phyloP scores from a whole-genome alignment of 495 filamentous ascomycete genomes.

The Aspergillus steynii region DNA sequence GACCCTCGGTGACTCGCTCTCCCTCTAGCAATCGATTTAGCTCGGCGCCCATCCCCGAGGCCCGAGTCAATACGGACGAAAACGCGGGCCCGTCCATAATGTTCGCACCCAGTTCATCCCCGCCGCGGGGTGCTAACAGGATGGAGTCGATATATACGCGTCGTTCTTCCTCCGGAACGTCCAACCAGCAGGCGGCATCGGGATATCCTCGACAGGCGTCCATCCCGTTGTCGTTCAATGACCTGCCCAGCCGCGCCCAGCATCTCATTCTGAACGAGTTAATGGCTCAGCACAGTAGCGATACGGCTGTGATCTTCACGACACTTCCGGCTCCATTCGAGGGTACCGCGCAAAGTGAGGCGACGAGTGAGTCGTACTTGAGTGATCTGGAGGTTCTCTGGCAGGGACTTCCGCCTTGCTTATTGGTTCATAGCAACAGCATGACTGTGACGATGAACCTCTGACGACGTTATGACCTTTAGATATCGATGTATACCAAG shows the following conservation, averaged over 20 bases:
- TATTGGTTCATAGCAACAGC: slow-evolving; percentile 85
- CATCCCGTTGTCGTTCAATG: slow-evolving; percentile 76
- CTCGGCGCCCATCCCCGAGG: slow-evolving; percentile 72
- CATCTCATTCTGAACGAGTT: slow-evolving; percentile 86
- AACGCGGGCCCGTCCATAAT: slow-evolving; percentile 72
- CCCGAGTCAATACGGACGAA: slow-evolving; percentile 64
- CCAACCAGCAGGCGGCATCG: slow-evolving; percentile 32
- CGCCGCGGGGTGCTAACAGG: slow-evolving; percentile 30
- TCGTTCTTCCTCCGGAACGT: slow-evolving; percentile 26
- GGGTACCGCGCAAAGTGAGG: slow-evolving; percentile 68
- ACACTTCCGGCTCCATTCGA: slow-evolving; percentile 77
- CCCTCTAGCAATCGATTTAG: slow-evolving; percentile 61
- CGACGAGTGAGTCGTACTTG: slow-evolving; percentile 69
- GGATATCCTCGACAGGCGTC: slow-evolving; percentile 57
- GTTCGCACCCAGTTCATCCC: slow-evolving; percentile 61
- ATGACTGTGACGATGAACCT: slow-evolving; percentile 89
- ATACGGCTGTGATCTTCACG: slow-evolving; percentile 82
- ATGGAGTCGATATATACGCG: slow-evolving; percentile 58
- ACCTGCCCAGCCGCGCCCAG: slow-evolving; percentile 77
- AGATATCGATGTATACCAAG: slow-evolving; percentile 6
- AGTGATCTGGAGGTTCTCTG: slow-evolving; percentile 75
- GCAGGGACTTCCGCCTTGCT: slow-evolving; percentile 63
- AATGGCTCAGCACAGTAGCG: slow-evolving; percentile 64
- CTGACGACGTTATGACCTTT: slow-evolving; percentile 30
- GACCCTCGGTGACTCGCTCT: slow-evolving; percentile 34